A percentile compares a stretch with the other conserved stretches of the same genome.
phyloP scores from a whole-genome alignment of 1,284 basidiomycete species.

The Ceratobasidium sp. region DNA sequence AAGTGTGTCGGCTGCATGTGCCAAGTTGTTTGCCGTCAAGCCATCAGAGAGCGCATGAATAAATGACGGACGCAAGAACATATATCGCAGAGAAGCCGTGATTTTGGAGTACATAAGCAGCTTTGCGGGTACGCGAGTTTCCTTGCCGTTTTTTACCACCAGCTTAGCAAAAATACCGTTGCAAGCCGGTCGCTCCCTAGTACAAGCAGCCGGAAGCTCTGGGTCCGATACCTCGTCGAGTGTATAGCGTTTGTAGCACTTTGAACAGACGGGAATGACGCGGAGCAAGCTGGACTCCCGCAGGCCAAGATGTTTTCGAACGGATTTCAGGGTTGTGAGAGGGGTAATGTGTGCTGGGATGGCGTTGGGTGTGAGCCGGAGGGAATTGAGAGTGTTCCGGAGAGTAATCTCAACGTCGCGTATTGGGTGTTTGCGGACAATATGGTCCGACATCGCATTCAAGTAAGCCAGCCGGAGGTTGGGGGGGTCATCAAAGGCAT shows the following conservation, averaged over 20 bases:
- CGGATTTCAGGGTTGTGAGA: not conserved
- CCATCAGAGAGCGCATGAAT: not conserved
- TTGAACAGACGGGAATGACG: not conserved
- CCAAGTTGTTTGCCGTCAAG: not conserved
- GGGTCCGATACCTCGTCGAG: not conserved
- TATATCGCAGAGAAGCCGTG: not conserved
- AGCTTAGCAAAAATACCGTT: not conserved
- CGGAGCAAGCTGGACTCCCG: not conserved
- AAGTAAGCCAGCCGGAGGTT: not conserved
- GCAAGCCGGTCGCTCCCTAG: not conserved
- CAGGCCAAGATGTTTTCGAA: conserved; percentile 9
- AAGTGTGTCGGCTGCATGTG: not conserved
- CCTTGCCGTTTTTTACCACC: not conserved
- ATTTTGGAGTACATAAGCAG: not conserved
- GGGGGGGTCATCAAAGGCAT: not conserved
- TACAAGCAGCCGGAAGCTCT: conserved; percentile 8
- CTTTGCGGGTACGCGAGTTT: not conserved
- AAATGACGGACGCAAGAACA: conserved; percentile 13
- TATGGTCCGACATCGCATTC: conserved; percentile 25
- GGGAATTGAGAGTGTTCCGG: conserved; percentile 1
- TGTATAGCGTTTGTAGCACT: conserved; percentile 21
- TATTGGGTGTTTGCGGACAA: conserved; percentile 4
- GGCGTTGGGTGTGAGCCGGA: not conserved
- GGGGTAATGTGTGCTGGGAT: conserved; percentile 19
- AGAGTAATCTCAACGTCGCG: conserved; percentile 1